Evolutionary conservation across 1,284 basidiomycete genomes (phyloP), one percentile per base, ranked within the genome.

Genomic region (Mycena sp.): DNA sequence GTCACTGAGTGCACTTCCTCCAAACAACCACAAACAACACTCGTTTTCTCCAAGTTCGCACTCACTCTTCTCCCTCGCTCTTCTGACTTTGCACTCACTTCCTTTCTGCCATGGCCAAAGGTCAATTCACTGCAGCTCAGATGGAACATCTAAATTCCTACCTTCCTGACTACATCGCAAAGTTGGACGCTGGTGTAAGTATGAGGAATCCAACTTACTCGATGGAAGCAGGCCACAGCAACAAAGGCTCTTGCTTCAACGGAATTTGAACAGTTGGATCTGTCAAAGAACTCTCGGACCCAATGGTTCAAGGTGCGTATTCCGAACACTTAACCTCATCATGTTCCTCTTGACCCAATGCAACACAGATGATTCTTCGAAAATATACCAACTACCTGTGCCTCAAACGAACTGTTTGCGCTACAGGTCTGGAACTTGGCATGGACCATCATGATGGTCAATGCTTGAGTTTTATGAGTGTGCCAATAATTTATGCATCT

Each of bases 321-420:
- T 32, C 29, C 7, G 17, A 9, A 25, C n/a, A 14, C 21, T 19
- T 21, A 25, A 21, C 21, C 10, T 21, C 21, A 25, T 44, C 19
- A 44, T 14, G 32, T 35, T 35, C 32, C 32, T 25, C 43, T 6
- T 44, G 43, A 44, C 43, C 43, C 14, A 19, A 9, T 25, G 10
- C 23, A 28, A 46, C n/a, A 12, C n/a, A 51, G 49, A 51, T 51
- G 49, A 37, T 51, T 11, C 32, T 51, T 25, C 19, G 49, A 28
- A 51, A 51, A 38, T 51, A 37, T 51, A 51, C 49, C 6, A 51
- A 51, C 49, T 51, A 51, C 35, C 35, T 35, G 10, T 21, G 38
- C 23, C 49, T 9, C 32, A 35, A n/a, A n/a, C n/a, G n/a, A n/a
- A n/a, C n/a, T n/a, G n/a, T n/a, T n/a, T n/a, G n/a, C n/a, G n/a